These are phyloP conservation scores for Globisporangium paddicum DNA, from an alignment of 352 stramenopile species.

Conservation along the genomic window DNA sequence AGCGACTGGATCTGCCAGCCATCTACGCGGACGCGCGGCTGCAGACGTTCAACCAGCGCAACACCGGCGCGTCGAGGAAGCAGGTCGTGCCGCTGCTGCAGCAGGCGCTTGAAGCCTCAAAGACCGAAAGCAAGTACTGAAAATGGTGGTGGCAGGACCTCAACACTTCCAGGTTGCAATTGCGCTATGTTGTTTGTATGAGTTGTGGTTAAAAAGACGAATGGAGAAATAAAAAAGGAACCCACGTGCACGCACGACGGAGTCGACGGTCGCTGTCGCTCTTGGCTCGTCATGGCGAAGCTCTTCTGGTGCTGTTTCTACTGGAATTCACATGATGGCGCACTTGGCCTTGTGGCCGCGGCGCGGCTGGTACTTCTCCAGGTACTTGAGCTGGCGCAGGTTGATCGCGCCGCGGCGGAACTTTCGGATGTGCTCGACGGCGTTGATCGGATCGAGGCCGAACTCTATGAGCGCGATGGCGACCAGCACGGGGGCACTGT, in stretches of 20 bases:
- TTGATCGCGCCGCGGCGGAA: slow-evolving; percentile 96
- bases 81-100: slow-evolving; percentile 72
- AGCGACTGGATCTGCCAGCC: slow-evolving; percentile 28
- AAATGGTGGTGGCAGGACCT: background rate
- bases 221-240: slow-evolving; percentile 9
- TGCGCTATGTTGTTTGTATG: slow-evolving; percentile 4
- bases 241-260: background rate
- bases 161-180: slow-evolving; percentile 1
- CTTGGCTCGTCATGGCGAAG: background rate
- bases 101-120: slow-evolving; percentile 23
- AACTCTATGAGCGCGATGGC: slow-evolving; percentile 98
- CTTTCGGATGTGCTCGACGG: slow-evolving; percentile 96
- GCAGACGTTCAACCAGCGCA: slow-evolving; percentile 49
- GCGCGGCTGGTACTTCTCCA: slow-evolving; percentile 93
- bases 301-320: background rate
- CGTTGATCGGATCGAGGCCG: slow-evolving; percentile 93
- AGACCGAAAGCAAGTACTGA: slow-evolving; percentile 5
- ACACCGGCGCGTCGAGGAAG: slow-evolving; percentile 62
- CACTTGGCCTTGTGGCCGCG: slow-evolving; percentile 77
- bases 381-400: slow-evolving; percentile 95
- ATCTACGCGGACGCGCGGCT: slow-evolving; percentile 25
- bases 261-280: background rate
- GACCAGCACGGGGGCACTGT: slow-evolving; percentile 93
- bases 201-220: slow-evolving; percentile 3
- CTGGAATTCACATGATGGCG: slow-evolving; percentile 69